Percentiles rank a stretch among this genome's conserved stretches.
These are phyloP conservation scores for Mucor plumbeus DNA, from an alignment of 371 early-diverging fungal genomes.

Conservation along the genomic window DNA sequence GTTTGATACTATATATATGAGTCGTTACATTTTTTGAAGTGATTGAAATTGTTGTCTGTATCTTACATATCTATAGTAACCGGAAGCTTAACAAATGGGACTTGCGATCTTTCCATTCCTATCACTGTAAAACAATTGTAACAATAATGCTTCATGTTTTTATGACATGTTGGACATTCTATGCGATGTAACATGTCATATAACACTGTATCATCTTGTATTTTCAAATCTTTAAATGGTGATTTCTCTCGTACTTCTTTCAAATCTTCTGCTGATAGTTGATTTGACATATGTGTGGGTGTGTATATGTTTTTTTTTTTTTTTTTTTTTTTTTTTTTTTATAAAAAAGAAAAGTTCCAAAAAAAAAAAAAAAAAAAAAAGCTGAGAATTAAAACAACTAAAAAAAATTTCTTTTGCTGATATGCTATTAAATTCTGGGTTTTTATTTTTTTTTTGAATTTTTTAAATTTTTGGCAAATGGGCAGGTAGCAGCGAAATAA, in stretches of 20 bases:
- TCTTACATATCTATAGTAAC: constrained; percentile 75
- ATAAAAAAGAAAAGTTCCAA: no score
- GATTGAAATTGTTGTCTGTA: neutral
- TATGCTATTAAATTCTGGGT: no score
- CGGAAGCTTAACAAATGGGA: constrained; percentile 78
- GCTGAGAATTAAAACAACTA: no score
- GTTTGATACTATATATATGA: constrained; percentile 66
- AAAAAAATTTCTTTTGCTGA: no score
- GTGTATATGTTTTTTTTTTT: no score
- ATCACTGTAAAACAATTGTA: constrained; percentile 69
- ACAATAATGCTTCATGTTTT: constrained; percentile 75
- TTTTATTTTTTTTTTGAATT: no score
- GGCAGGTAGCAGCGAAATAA: no score
- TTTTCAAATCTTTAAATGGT: constrained; percentile 47
- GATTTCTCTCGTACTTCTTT: constrained; percentile 25
- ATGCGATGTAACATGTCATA: constrained; percentile 40
- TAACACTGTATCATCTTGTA: constrained; percentile 45
- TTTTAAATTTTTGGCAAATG: no score
- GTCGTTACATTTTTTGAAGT: neutral
- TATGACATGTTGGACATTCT: constrained; percentile 64
- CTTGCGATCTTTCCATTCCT: constrained; percentile 50
- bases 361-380: no score
- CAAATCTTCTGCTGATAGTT: constrained; percentile 15
- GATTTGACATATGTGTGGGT: constrained; percentile 7
- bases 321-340: no score